phyloP scores from a whole-genome alignment of 768 basidiomycete species.

The Leccinum uliginosum region DNA sequence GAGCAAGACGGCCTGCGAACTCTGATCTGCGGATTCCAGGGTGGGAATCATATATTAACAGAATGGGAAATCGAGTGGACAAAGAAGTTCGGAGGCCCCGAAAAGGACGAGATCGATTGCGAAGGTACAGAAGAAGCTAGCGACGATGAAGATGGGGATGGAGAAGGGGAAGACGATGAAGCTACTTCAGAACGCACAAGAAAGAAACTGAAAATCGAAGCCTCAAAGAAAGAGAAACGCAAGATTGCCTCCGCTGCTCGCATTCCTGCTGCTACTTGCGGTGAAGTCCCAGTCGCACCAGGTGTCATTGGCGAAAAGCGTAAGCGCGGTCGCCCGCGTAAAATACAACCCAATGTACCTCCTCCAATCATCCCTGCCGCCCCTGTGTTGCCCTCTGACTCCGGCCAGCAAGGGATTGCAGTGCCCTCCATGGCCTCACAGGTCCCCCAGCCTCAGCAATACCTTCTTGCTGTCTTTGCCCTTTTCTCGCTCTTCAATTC shows the following conservation, averaged over 20 bases:
- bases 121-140: conserved; percentile 36
- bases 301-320: conserved; percentile 61
- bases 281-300: conserved; percentile 25
- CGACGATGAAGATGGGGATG: conserved; percentile 42
- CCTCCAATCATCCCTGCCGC: conserved; percentile 27
- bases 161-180: conserved; percentile 37
- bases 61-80: conserved; percentile 79
- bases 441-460: conserved; percentile 42
- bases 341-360: conserved; percentile 51
- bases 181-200: conserved; percentile 46
- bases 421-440: conserved; percentile 14
- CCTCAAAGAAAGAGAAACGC: conserved; percentile 41
- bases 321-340: conserved; percentile 80
- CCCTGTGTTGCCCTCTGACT: conserved; percentile 14
- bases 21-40: conserved; percentile 66
- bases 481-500: conserved; percentile 86
- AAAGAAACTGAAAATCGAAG: conserved; percentile 56
- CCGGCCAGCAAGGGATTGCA: conserved; percentile 13
- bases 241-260: conserved; percentile 31
- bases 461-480: conserved; percentile 78
- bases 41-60: conserved; percentile 62
- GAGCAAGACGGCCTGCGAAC: conserved; percentile 74
- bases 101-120: conserved; percentile 64
- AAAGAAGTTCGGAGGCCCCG: conserved; percentile 71
- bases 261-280: conserved; percentile 17